Evolutionary conservation across 768 basidiomycete species (phyloP), one percentile per base, ranked within the genome.

Genomic region (Trametes punicea): DNA sequence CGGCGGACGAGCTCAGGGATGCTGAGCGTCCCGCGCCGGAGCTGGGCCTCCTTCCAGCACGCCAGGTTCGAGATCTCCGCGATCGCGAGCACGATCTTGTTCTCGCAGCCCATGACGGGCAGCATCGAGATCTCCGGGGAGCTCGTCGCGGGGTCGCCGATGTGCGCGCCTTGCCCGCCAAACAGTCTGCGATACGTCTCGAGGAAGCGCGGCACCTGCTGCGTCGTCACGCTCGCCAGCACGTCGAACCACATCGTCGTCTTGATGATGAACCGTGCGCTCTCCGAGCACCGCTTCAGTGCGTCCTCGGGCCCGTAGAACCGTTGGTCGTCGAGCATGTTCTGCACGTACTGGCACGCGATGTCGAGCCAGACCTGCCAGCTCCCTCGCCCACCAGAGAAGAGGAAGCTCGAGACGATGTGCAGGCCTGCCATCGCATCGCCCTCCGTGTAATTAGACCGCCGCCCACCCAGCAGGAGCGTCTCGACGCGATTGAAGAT

Each of bases 221-320:
- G 74, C n/a, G 80, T 83, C n/a, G 89, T 88, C 47, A 86, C 79
- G 1, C 85, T 82, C 6, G 88, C 89, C 48, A 92, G 77, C 31
- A 92, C 88, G 67, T 93, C 90, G 68, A 92, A 90, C 90, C 90
- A 93, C 52, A 92, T 83, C 15, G 87, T 83, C 25, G 90, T 87
- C 70, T 90, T 90, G 71, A 91, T 78, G 66, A 92, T 84, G 70
- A 91, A 91, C 33, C 72, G 80, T 68, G 74, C 77, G 71, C 74
- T 82, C 75, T 75, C 77, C 20, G 66, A 60, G 62, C 79, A 82
- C 15, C 59, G 53, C 30, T 73, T 55, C 11, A 88, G 74, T 6
- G 77, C 77, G 45, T 75, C 74, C 50, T 72, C 71, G 8, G 79
- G 75, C 23, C 76, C 74, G 29, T 64, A 63, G 62, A 65, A 76